Evolutionary conservation across 352 stramenopile genomes (phyloP).

Genomic region (Saprolegnia parasitica): DNA sequence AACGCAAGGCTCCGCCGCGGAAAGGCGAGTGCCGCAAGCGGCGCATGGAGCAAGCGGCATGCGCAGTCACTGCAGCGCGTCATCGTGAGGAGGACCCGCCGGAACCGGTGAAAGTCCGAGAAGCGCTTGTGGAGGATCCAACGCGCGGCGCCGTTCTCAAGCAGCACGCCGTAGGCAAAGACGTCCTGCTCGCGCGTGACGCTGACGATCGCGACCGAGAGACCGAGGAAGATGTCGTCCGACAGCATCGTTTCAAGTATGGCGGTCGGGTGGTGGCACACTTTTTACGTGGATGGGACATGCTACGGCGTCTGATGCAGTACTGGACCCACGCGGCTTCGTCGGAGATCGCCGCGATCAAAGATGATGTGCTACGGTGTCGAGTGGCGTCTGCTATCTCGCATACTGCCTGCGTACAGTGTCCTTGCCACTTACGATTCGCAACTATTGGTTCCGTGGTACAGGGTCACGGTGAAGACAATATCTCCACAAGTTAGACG

Average conservation of each 20-base stretch:
- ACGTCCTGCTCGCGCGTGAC: conserved; percentile 45
- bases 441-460: no score
- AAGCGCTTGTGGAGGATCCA: conserved; percentile 63
- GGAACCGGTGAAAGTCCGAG: conserved; percentile 66
- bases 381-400: no score
- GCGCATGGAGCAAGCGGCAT: conserved; percentile 18
- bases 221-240: background rate
- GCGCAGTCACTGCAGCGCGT: background rate
- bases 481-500: no score
- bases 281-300: no score
- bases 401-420: no score
- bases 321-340: no score
- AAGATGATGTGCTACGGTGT: no score
- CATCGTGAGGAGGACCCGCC: conserved; percentile 40
- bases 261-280: background rate
- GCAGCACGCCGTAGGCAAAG: conserved; percentile 42
- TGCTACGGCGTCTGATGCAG: no score
- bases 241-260: background rate
- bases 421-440: no score
- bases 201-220: conserved; percentile 35
- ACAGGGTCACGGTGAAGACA: no score
- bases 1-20: conserved; percentile 4
- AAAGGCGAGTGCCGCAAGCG: conserved; percentile 16
- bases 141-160: conserved; percentile 47
- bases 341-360: no score